Percentiles rank a stretch among this genome's conserved stretches.
Conservation (phyloP, 116 monocot genomes). For the Papilionanthe hybrid region DNA sequence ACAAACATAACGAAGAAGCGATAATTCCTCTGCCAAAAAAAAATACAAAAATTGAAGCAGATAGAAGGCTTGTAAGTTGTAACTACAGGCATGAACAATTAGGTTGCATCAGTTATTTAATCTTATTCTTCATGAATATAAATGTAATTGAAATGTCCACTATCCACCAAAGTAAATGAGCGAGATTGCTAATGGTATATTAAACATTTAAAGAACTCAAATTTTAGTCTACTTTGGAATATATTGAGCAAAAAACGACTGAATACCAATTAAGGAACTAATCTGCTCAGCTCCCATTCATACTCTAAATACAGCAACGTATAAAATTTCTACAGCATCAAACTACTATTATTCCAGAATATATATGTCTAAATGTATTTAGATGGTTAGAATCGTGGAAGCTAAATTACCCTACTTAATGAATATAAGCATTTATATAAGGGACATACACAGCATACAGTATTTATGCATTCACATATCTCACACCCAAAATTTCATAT, state of each 20-base stretch:
- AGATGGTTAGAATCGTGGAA: neutral
- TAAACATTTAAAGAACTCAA: neutral
- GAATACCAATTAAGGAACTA: neutral
- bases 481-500: too few species aligned
- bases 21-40: conserved; percentile 62
- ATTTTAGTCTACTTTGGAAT: neutral
- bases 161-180: neutral
- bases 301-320: neutral
- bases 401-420: neutral
- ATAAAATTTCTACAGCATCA: neutral
- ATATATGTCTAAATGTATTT: neutral
- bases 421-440: neutral
- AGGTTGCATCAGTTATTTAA: neutral
- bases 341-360: neutral
- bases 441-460: too few species aligned
- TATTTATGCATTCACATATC: too few species aligned
- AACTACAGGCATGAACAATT: neutral
- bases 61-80: neutral
- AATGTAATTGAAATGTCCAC: neutral
- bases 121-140: neutral
- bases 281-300: neutral
- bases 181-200: neutral
- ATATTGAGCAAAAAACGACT: neutral
- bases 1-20: conserved; percentile 75
- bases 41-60: neutral